Percentiles rank a stretch among this genome's conserved stretches.
phyloP scores from a whole-genome alignment of 1,284 basidiomycete genomes.

The Tilletia setariae region DNA sequence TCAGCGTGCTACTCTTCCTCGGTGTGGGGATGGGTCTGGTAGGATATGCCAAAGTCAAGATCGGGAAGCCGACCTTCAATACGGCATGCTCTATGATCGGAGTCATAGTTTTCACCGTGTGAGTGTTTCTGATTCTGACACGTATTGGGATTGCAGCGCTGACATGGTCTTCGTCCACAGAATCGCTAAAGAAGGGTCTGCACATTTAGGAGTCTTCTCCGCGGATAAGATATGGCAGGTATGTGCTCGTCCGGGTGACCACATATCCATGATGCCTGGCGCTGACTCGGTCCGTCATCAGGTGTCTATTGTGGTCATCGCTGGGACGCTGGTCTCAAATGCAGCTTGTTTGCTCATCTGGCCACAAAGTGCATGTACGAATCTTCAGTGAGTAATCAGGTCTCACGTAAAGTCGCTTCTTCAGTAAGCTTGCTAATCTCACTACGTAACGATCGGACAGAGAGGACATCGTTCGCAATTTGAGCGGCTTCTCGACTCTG shows the following conservation, averaged over 20 bases:
- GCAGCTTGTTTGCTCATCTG: slow-evolving; percentile 77
- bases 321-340: slow-evolving; percentile 75
- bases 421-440: neutral
- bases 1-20: slow-evolving; percentile 63
- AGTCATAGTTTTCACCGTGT: slow-evolving; percentile 41
- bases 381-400: slow-evolving; percentile 64
- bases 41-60: slow-evolving; percentile 85
- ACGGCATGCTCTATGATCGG: slow-evolving; percentile 63
- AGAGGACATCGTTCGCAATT: slow-evolving; percentile 38
- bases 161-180: neutral
- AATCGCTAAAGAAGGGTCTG: slow-evolving; percentile 83
- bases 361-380: slow-evolving; percentile 76
- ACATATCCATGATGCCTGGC: neutral
- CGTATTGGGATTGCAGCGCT: neutral
- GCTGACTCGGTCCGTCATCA: slow-evolving; percentile 60
- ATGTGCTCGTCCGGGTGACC: slow-evolving; percentile 4
- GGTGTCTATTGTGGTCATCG: slow-evolving; percentile 69
- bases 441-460: neutral
- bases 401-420: neutral
- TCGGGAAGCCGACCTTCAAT: slow-evolving; percentile 83
- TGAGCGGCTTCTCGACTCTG: slow-evolving; percentile 44
- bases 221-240: slow-evolving; percentile 52
- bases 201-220: slow-evolving; percentile 59
- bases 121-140: neutral
- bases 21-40: slow-evolving; percentile 75